These are phyloP conservation scores for Aulographum hederae DNA, from an alignment of 2,329 filamentous ascomycete genomes.

Conservation along the genomic window DNA sequence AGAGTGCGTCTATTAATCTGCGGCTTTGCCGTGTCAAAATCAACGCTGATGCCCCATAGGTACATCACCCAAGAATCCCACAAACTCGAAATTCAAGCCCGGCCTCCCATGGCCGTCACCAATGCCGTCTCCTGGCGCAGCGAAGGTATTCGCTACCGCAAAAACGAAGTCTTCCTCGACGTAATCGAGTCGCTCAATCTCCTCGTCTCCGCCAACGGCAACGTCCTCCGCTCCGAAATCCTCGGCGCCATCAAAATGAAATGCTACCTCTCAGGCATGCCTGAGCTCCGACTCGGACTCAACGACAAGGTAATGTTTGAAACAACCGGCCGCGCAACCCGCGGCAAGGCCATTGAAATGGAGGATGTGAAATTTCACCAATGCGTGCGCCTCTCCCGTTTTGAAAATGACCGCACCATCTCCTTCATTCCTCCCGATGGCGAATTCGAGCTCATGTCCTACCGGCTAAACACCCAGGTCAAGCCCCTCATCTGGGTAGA, in stretches of 20 bases:
- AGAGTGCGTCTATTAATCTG: too few relatives aligned
- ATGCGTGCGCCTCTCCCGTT: conserved; percentile 84
- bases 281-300: conserved; percentile 77
- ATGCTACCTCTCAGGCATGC: conserved; percentile 97
- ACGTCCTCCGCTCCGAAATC: conserved; percentile 90
- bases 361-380: conserved; percentile 99
- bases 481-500: conserved; percentile 99
- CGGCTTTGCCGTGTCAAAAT: too few relatives aligned
- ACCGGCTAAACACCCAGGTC: conserved; percentile 94
- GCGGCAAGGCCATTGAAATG: conserved; percentile 98
- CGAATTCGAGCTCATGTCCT: conserved; percentile 98
- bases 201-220: conserved; percentile 82
- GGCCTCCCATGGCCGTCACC: conserved; percentile 91
- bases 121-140: conserved; percentile 97
- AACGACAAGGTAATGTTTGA: conserved; percentile 99
- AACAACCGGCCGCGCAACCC: conserved; percentile 79
- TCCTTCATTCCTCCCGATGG: conserved; percentile 97
- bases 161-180: conserved; percentile 98
- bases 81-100: conserved; percentile 90
- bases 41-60: too few relatives aligned
- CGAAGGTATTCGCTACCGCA: conserved; percentile 93
- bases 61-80: conserved; percentile 99
- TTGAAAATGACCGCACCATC: conserved; percentile 97
- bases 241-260: conserved; percentile 98
- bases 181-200: conserved; percentile 94